These are phyloP conservation scores for Leishmania arabica DNA, from an alignment of 208 protist species.

Conservation along the genomic window DNA sequence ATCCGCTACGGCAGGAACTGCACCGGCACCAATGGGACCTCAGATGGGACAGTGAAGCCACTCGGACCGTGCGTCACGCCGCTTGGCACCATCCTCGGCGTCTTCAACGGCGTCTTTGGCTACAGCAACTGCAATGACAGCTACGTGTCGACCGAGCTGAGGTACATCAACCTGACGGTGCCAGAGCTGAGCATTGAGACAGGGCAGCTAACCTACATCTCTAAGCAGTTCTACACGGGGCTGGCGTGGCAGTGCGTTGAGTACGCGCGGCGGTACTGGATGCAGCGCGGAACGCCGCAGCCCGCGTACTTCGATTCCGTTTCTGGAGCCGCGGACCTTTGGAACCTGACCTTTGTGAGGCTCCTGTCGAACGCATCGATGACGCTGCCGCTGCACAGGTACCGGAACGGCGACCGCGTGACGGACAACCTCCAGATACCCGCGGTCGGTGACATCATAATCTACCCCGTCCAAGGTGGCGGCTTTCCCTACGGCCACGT, in stretches of 20 bases:
- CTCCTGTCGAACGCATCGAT: slow-evolving; percentile 35
- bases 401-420: slow-evolving; percentile 32
- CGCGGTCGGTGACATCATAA: slow-evolving; percentile 62
- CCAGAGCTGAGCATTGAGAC: background rate
- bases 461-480: slow-evolving; percentile 40
- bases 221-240: slow-evolving; percentile 28
- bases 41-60: background rate
- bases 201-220: background rate
- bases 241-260: slow-evolving; percentile 89
- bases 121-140: slow-evolving; percentile 75
- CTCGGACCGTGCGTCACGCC: slow-evolving; percentile 13
- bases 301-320: slow-evolving; percentile 64
- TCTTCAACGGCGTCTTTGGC: slow-evolving; percentile 47
- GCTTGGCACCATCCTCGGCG: slow-evolving; percentile 61
- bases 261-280: slow-evolving; percentile 88
- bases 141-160: slow-evolving; percentile 33
- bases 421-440: slow-evolving; percentile 26
- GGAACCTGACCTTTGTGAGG: slow-evolving; percentile 39
- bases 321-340: slow-evolving; percentile 73
- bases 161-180: slow-evolving; percentile 27
- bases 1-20: slow-evolving; percentile 16
- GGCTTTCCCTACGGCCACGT: slow-evolving; percentile 78
- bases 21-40: background rate
- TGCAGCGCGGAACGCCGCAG: slow-evolving; percentile 49
- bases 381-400: slow-evolving; percentile 46